phyloP scores from a whole-genome alignment of 1,284 basidiomycete genomes.

The Ganoderma sp. region DNA sequence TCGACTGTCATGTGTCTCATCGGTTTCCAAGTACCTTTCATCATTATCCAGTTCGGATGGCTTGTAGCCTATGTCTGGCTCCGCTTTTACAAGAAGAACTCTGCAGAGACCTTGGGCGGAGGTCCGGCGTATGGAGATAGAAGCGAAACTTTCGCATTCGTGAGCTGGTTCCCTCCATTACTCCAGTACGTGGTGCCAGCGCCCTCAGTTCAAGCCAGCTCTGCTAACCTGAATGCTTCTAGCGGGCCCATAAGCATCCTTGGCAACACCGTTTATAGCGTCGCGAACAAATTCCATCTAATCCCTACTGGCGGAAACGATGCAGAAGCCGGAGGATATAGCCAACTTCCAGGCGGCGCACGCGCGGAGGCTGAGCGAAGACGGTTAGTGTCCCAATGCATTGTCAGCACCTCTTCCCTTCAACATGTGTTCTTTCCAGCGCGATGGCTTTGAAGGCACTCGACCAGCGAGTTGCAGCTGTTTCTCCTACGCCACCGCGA shows the following conservation, averaged over 20 bases:
- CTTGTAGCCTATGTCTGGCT: conserved; percentile 95
- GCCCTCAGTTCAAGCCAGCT: conserved; percentile 41
- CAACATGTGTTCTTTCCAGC: conserved; percentile 47
- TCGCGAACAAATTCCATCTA: conserved; percentile 79
- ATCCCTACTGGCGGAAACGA: conserved; percentile 73
- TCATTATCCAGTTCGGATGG: conserved; percentile 98
- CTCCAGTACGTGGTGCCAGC: conserved; percentile 67
- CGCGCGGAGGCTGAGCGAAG: conserved; percentile 93
- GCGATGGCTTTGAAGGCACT: conserved; percentile 95
- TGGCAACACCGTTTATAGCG: conserved; percentile 70
- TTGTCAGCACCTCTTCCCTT: background rate
- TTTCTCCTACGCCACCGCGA: conserved; percentile 53
- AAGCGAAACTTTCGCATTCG: conserved; percentile 95
- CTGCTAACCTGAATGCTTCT: conserved; percentile 1
- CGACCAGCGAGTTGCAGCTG: conserved; percentile 83
- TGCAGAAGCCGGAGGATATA: conserved; percentile 75
- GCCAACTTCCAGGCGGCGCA: conserved; percentile 81
- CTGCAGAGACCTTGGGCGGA: conserved; percentile 62
- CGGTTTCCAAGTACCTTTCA: conserved; percentile 92
- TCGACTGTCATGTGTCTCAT: conserved; percentile 89
- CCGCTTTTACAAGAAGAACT: conserved; percentile 92
- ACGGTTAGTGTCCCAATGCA: conserved; percentile 59
- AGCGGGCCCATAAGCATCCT: conserved; percentile 72
- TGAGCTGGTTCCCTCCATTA: conserved; percentile 96
- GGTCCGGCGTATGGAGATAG: conserved; percentile 82